These are phyloP conservation scores for Dioscorea alata DNA, from an alignment of 106 monocot species.

Conservation along the genomic window DNA sequence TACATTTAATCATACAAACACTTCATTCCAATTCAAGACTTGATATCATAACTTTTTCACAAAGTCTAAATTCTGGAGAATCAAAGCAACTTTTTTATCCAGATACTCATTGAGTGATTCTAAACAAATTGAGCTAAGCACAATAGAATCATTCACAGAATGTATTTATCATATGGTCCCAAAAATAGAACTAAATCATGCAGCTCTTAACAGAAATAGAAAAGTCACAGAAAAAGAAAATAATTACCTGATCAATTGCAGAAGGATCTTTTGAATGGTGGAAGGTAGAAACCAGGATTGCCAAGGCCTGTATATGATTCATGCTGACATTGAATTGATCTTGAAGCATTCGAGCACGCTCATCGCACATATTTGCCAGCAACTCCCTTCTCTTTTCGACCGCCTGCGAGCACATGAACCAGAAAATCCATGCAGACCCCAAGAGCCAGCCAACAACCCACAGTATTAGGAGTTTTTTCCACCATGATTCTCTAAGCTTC, in stretches of 20 bases:
- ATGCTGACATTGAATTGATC: conserved; percentile 99
- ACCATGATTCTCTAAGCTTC: conserved; percentile 69
- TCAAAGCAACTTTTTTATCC: no score
- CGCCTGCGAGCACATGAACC: conserved; percentile 67
- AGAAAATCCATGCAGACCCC: conserved; percentile 60
- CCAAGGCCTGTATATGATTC: conserved; percentile 92
- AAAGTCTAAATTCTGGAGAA: no score
- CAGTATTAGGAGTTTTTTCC: conserved; percentile 72
- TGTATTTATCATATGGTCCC: no score
- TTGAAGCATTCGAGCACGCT: conserved; percentile 92
- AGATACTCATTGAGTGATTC: no score
- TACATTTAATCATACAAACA: no score
- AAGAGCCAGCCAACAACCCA: conserved; percentile 72
- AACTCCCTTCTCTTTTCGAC: conserved; percentile 71
- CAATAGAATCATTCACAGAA: no score
- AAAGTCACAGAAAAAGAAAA: neutral
- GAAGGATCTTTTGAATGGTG: conserved; percentile 89
- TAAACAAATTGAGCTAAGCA: no score
- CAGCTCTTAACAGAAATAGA: no score
- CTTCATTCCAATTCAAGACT: no score
- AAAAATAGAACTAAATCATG: no score
- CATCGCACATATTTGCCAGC: conserved; percentile 94
- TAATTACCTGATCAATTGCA: conserved; percentile 85
- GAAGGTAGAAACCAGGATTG: conserved; percentile 89
- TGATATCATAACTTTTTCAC: no score